Evolutionary conservation across 2,329 filamentous ascomycete species (phyloP), one percentile per base, ranked within the genome.

Genomic region (Cladosporium sp.): DNA sequence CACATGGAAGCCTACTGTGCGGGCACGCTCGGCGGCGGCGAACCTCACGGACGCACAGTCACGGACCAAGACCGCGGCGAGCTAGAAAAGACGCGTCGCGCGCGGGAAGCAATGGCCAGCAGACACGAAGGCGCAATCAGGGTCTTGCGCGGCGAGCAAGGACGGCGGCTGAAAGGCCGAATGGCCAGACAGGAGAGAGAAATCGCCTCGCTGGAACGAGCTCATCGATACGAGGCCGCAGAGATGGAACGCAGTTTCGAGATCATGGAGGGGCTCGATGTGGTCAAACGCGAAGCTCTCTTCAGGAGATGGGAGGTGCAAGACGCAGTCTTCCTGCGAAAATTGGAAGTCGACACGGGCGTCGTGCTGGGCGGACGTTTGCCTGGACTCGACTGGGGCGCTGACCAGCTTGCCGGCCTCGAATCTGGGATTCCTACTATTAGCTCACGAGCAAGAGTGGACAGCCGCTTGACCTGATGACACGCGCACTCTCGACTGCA

Each of bases 1-100:
- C 78, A 83, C 66, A 82, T 83, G 76, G 79, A 81, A 65, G 80
- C 80, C 4, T 83, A 82, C 67, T 83, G 81, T 65, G 75, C 76
- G 5, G 80, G 80, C 14, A 75, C 69, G 8, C 73, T 73, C 46
- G 70, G 69, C 29, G 70, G 65, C 35, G 75, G 74, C 8, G 69
- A 73, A 31, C 67, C 67, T 1, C 76, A 78, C 59, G 67, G 73
- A 33, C 72, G 80, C 29, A 67, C 66, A 0, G 77, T 83, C n/a
- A 82, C 81, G 1, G 79, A 80, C 12, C 78, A 81, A 66, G 80
- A 82, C 58, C 75, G 75, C 11, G 74, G 74, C 35, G 80, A 81
- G 67, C 75, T 83, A 12, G 78, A 78, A 21, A 80, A 77, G 33
- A 78, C 81, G 49, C 74, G 76, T 44, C 63, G 74, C 40, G 65